Conservation (phyloP, 2,329 filamentous ascomycete species). For the Hymenoscyphus albidus region DNA sequence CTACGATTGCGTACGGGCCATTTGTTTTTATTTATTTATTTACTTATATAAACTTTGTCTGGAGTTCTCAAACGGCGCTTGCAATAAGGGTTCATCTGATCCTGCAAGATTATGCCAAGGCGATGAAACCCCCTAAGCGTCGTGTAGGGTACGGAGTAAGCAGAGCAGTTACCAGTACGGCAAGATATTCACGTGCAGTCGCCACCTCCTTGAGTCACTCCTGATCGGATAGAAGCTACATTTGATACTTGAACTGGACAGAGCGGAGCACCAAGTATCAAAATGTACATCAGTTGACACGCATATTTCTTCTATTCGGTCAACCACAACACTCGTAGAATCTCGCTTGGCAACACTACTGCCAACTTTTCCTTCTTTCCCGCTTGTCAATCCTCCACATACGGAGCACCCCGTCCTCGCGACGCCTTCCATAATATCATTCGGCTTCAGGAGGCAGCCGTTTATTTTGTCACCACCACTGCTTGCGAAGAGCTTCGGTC, state of each 20-base stretch:
- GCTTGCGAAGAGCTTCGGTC: background rate
- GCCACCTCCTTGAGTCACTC: slow-evolving; percentile 1
- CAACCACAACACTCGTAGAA: background rate
- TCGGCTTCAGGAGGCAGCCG: slow-evolving; percentile 21
- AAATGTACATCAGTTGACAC: background rate
- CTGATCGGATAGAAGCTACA: background rate
- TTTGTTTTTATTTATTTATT: background rate
- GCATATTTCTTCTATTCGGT: background rate
- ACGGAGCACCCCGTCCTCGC: background rate
- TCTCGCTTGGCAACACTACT: background rate
- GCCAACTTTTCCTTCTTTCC: background rate
- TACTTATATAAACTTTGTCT: background rate
- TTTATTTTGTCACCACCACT: slow-evolving; percentile 10
- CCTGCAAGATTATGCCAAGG: background rate
- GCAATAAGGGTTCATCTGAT: background rate
- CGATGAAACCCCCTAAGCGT: background rate
- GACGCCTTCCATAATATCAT: slow-evolving; percentile 7
- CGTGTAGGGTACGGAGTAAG: background rate
- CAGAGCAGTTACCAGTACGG: background rate
- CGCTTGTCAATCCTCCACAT: background rate
- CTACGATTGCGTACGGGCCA: background rate
- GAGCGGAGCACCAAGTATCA: background rate
- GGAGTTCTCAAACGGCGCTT: background rate
- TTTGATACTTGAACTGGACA: background rate
- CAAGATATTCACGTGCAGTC: background rate